Evolutionary conservation across 2,329 filamentous ascomycete genomes (phyloP), one percentile per base, ranked within the genome.

Genomic region (Epichloe gansuensis): DNA sequence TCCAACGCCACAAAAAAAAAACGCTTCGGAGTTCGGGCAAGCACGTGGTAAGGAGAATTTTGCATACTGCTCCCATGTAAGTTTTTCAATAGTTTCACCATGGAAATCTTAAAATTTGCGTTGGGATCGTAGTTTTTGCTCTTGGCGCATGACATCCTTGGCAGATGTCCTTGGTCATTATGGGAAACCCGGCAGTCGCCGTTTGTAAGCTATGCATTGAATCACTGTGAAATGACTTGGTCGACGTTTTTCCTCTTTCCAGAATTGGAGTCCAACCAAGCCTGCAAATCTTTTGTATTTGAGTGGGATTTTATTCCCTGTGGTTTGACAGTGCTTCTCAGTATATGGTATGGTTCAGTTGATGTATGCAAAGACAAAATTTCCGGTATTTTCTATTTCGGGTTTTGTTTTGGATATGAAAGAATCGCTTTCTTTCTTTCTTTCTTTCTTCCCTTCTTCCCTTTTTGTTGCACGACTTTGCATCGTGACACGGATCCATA

Each of bases 251-350:
- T 31, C 9, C 8, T 31, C 28, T 31, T 31, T 31, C 1, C 3
- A 9, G 3, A 9, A 9, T 9, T 31, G 8, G 3, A 31, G 28
- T 31, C 28, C 3, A 9, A 31, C 1, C 3, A 9, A 9, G 8
- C 28, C 28, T 31, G 28, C 28, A 31, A 31, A 31, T 31, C 8
- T 31, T 4, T 31, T 11, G 31, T 9, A 8, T 31, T 4, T 31
- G 4, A 8, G 9, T 11, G 31, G 8, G 9, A 4, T 31, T 9
- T 1, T 9, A 0, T 3, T 3, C 1, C 28, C 28, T 8, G 3
- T 31, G 31, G 8, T 31, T 31, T 31, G 9, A 11, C 28, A 9
- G 28, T 31, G 28, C 23, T 23, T 23, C 23, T 23, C 23, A 23
- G 23, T 23, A 23, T 23, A 23, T 23, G 23, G 23, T 23, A 23